These are phyloP conservation scores for Tinospora cordifolia DNA, from an alignment of 164 flowering plant genomes.

Conservation along the genomic window DNA sequence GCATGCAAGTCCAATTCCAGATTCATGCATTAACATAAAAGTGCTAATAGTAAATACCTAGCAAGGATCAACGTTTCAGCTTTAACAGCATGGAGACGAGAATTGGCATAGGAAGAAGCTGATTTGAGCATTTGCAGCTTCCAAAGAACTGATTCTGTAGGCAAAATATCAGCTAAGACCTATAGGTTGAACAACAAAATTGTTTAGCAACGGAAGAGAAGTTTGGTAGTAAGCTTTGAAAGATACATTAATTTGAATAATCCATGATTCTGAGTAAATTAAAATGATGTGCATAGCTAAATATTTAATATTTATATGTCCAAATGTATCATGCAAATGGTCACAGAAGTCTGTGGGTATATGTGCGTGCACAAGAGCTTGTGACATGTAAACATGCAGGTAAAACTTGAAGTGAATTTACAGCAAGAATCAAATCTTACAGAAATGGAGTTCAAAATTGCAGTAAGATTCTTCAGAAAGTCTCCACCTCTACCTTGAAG, in stretches of 20 bases:
- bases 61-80: conserved; percentile 49
- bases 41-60: conserved; percentile 32
- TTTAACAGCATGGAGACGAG: conserved; percentile 57
- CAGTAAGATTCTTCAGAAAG: conserved; percentile 27
- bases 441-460: conserved; percentile 34
- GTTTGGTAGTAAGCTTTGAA: not conserved
- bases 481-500: conserved; percentile 31
- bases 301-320: not conserved
- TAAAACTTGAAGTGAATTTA: not conserved
- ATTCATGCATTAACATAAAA: conserved; percentile 1
- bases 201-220: not conserved
- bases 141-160: conserved; percentile 55
- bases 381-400: not conserved
- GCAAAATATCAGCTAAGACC: conserved; percentile 46
- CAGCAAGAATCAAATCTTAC: conserved; percentile 32
- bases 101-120: conserved; percentile 48
- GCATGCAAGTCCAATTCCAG: too few relatives aligned
- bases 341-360: not conserved
- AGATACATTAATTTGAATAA: not conserved
- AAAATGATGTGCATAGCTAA: not conserved
- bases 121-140: conserved; percentile 53
- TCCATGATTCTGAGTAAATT: not conserved
- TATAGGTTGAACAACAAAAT: conserved; percentile 23
- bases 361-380: not conserved
- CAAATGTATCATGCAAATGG: not conserved